Base-by-base conservation (phyloP, 2,329 filamentous ascomycete genomes). In the Pseudocercospora macadamiae region DNA sequence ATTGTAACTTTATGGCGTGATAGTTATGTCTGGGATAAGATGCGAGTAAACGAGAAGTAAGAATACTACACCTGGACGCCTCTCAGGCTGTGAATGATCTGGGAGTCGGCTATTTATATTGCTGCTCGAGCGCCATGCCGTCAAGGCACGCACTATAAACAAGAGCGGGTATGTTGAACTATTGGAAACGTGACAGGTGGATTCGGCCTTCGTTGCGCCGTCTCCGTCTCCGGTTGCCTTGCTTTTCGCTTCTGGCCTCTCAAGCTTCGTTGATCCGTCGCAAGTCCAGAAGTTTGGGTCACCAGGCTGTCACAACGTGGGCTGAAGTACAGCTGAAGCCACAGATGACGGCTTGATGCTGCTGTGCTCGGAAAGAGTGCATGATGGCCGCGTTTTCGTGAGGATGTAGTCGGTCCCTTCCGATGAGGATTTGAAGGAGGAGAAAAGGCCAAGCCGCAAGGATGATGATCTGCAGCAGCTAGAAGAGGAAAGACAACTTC, bases 81-180 rank as follows among this genome's bases (percentile, higher is more conserved):
- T 45, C 42, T 14, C 19, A 25, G 19, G 9, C 19, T 45, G 18
- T 21, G 18, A 16, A 21, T 26, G 21, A 45, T 14, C n/a, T 47
- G 45, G 45, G 45, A 49, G 51, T 19, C 36, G 12, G 36, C 32
- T 42, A 37, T 42, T 39, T 42, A 53, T 37, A 37, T 39, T 10
- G 32, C 19, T 18, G 49, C 49, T 52, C 49, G 18, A 39, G 49
- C 49, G 49, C 49, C 49, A 36, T 52, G 49, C 51, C 30, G 51
- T 53, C 51, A 28, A 39, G 51, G 32, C 49, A 37, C 5, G 34
- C 30, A 8, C 23, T 52, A 39, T 26, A 30, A 32, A 14, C 39
- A 44, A n/a, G 39, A 44, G n/a, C 19, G 37, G 39, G 21, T 19
- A 45, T 25, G 21, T 25, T 45, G 37, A 23, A 23, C 37, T 44